Conservation (phyloP, 495 filamentous ascomycete genomes). For the Aspergillus taichungensis region DNA sequence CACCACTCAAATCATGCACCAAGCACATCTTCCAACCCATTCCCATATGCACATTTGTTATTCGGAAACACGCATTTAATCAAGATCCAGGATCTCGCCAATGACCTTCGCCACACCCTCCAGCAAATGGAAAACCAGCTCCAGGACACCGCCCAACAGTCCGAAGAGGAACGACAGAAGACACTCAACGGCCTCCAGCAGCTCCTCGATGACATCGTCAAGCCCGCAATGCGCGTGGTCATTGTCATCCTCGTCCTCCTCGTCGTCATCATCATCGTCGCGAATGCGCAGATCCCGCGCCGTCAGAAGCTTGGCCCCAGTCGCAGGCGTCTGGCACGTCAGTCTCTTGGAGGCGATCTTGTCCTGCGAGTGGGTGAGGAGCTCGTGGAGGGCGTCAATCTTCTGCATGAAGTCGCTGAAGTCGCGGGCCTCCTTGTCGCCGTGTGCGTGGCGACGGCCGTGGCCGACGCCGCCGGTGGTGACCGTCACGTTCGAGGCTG, state of each 20-base stretch:
- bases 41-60: background rate
- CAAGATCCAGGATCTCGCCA: background rate
- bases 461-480: background rate
- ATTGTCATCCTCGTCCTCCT: background rate
- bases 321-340: background rate
- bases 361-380: background rate
- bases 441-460: background rate
- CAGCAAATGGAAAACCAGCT: background rate
- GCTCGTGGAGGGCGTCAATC: background rate
- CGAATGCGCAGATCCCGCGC: background rate
- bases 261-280: background rate
- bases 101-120: background rate
- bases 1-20: too few relatives aligned
- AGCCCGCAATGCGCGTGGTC: background rate
- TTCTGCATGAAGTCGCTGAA: background rate
- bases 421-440: background rate
- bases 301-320: background rate
- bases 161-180: background rate
- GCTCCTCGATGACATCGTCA: background rate
- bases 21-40: background rate
- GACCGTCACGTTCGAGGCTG: background rate
- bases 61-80: background rate
- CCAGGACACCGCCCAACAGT: background rate
- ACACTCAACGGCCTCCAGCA: conserved; percentile 2
- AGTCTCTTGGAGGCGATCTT: background rate